Evolutionary conservation across 2,329 filamentous ascomycete species (phyloP), one percentile per base, ranked within the genome.

Genomic region (Penicillium sp.): DNA sequence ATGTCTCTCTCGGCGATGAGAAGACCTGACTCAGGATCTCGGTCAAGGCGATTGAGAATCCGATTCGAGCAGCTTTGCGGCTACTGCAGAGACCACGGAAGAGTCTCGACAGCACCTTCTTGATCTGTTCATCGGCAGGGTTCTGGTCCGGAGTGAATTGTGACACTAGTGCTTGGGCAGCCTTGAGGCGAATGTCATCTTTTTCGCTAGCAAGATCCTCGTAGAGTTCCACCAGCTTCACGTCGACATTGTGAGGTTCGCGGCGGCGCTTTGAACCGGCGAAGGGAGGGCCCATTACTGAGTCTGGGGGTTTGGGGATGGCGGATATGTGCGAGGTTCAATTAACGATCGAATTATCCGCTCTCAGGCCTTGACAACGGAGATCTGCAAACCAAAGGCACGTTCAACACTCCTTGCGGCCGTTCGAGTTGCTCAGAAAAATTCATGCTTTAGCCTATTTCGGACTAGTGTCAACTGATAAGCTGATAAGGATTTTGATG

Each of bases 71-170:
- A 12, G 87, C 88, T 72, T 95, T 95, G 50, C 88, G 83, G 48
- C 88, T 85, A 66, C 89, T 96, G 53, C 90, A 89, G 17, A 97
- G 81, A 35, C 93, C 93, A 48, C 87, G 82, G 66, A 96, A 88
- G 33, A 98, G 75, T 24, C 85, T 78, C 63, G 80, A 79, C 55
- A 76, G 53, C 1, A 64, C 64, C 48, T 69, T 70, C 45, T 66
- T 61, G 42, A 72, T 66, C 49, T 72, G 64, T 28, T 74, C 72
- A 49, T 69, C 64, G 13, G 63, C 60, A 5, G 69, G 64, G 26
- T 65, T 63, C 52, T 68, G 63, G 44, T 71, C 67, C 15, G 69
- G 63, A 3, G 71, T 72, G 51, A 74, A 72, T 44, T 73, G 69
- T 8, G 69, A 69, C 3, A 75, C 63, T 34, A 76, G 61, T 4